A percentile compares a stretch with the other conserved stretches of the same genome.
Conservation (phyloP, 2,329 filamentous ascomycete genomes). For the Penicillium occitanis region DNA sequence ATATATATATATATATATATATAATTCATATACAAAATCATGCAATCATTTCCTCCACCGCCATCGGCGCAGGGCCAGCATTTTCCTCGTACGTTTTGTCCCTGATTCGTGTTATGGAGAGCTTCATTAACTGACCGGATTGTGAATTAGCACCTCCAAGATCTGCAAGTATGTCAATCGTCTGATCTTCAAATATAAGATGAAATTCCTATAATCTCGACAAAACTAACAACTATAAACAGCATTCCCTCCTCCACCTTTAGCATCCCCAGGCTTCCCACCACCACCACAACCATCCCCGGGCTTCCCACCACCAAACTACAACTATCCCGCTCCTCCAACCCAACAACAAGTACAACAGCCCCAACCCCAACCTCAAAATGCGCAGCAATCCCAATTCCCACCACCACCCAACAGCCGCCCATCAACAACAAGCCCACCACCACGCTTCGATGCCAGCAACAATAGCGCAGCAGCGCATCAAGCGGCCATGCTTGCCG, state of each 20-base stretch:
- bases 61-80: conserved; percentile 21
- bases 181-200: not conserved
- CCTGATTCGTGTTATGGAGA: not conserved
- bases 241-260: conserved; percentile 31
- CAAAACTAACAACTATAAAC: not conserved
- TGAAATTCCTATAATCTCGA: not conserved
- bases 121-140: not conserved
- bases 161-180: conserved; percentile 20
- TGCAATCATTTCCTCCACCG: conserved; percentile 23
- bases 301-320: conserved; percentile 27
- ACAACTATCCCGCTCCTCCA: conserved; percentile 19
- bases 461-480: conserved; percentile 11
- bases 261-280: conserved; percentile 22
- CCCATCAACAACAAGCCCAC: conserved; percentile 14
- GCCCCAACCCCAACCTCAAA: not conserved
- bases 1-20: conserved; percentile 6
- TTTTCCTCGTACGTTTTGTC: conserved; percentile 23
- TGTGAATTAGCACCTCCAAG: conserved; percentile 19
- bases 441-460: conserved; percentile 1
- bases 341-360: conserved; percentile 8
- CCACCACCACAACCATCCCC: conserved; percentile 27
- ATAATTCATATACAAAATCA: conserved; percentile 1
- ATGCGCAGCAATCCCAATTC: conserved; percentile 12
- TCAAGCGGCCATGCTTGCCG: conserved; percentile 71
- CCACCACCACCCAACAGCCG: conserved; percentile 16